A percentile compares a stretch with the other conserved stretches of the same genome.
phyloP scores from a whole-genome alignment of 306 rosid species.

The Senna siamea region DNA sequence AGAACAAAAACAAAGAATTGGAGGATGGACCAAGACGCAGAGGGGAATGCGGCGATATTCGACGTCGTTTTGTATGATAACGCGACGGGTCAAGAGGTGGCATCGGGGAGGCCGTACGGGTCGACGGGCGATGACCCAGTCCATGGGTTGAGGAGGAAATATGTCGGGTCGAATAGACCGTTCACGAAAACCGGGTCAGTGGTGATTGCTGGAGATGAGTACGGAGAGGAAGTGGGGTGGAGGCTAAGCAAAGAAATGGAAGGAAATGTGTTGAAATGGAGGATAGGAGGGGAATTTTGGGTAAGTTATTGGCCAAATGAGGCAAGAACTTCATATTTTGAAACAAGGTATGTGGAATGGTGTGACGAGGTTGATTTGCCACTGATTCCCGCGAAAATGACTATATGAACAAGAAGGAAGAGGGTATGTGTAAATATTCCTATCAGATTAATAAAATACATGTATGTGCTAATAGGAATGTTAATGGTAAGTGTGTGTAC shows the following conservation, averaged over 20 bases:
- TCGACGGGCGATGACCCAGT: conserved; percentile 18
- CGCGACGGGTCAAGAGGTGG: conserved; percentile 66
- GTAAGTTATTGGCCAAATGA: conserved; percentile 66
- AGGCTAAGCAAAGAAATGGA: conserved; percentile 79
- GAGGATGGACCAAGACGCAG: conserved; percentile 92
- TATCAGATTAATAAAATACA: no score
- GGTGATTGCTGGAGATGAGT: conserved; percentile 75
- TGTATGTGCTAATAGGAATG: no score
- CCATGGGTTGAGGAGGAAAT: conserved; percentile 48
- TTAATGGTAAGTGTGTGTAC: no score
- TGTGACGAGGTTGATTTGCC: conserved; percentile 99
- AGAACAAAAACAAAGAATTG: conserved; percentile 55
- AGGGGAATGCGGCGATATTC: conserved; percentile 81
- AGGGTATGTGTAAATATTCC: no score
- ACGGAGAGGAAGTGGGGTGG: conserved; percentile 82
- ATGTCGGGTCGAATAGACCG: conserved; percentile 50
- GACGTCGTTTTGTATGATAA: conserved; percentile 69
- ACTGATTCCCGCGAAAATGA: conserved; percentile 55
- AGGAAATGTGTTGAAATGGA: conserved; percentile 94
- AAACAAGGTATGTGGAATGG: conserved; percentile 85
- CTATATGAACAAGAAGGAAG: background rate
- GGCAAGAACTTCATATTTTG: conserved; percentile 51
- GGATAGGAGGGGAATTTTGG: conserved; percentile 88
- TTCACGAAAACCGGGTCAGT: conserved; percentile 73
- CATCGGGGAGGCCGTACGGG: conserved; percentile 37